phyloP scores from a whole-genome alignment of 345 rosid species.

The Angophora floribunda region DNA sequence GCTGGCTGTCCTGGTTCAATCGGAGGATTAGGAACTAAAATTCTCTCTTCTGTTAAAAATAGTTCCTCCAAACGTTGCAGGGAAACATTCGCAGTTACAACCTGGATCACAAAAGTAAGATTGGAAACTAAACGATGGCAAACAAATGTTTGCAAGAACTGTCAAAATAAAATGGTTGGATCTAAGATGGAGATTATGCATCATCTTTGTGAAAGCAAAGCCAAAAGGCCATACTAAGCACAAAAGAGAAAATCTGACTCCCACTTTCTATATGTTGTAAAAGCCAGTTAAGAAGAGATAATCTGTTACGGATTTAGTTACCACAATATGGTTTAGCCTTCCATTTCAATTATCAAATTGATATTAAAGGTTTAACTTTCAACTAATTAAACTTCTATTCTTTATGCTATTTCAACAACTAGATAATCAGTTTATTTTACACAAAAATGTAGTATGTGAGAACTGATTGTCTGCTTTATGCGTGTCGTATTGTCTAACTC shows the following conservation, averaged over 20 bases:
- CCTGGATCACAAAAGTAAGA: conserved; percentile 32
- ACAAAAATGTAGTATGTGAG: background rate
- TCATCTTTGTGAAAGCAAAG: background rate
- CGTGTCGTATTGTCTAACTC: background rate
- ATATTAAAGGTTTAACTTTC: background rate
- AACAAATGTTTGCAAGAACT: background rate
- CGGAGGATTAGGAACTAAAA: conserved; percentile 69
- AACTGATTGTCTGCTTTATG: background rate
- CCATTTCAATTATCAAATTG: background rate
- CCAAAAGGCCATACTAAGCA: background rate
- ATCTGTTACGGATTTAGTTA: background rate
- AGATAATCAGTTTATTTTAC: background rate
- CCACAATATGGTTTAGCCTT: background rate
- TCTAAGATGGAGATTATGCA: background rate
- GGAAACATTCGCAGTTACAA: conserved; percentile 83
- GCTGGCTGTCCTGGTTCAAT: conserved; percentile 67
- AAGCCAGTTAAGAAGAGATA: background rate
- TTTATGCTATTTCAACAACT: background rate
- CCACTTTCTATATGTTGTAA: background rate
- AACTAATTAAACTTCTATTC: background rate
- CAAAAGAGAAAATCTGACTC: background rate
- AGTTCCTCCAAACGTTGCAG: conserved; percentile 86
- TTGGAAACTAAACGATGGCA: background rate
- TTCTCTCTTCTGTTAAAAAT: conserved; percentile 74
- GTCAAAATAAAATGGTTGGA: background rate